These are phyloP conservation scores for Melanomma pulvis-pyrius DNA, from an alignment of 495 filamentous ascomycete genomes.

Conservation along the genomic window DNA sequence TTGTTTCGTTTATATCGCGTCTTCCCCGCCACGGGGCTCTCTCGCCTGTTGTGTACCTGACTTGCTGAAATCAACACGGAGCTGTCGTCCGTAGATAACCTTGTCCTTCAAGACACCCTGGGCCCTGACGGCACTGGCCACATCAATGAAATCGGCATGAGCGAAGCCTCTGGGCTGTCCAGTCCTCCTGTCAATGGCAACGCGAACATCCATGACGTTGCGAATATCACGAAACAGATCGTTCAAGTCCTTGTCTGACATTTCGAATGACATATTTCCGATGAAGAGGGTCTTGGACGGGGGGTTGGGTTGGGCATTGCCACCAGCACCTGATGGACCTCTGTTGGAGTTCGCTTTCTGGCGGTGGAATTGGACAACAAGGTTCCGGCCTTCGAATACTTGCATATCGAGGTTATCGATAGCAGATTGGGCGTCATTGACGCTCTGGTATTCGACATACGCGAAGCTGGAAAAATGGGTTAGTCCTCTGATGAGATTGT, in stretches of 20 bases:
- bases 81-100: slow-evolving; percentile 64
- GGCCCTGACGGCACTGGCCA: slow-evolving; percentile 62
- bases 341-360: neutral
- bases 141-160: slow-evolving; percentile 80
- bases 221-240: slow-evolving; percentile 71
- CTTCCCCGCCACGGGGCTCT: neutral
- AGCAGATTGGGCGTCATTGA: slow-evolving; percentile 62
- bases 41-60: neutral
- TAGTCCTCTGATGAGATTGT: slow-evolving; percentile 8
- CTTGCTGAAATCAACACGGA: slow-evolving; percentile 67
- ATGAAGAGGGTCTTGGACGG: slow-evolving; percentile 76
- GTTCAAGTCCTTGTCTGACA: slow-evolving; percentile 86
- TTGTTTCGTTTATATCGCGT: neutral
- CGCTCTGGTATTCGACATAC: slow-evolving; percentile 68
- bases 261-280: slow-evolving; percentile 87
- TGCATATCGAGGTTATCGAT: slow-evolving; percentile 65
- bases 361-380: slow-evolving; percentile 60
- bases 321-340: neutral
- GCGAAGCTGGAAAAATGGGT: slow-evolving; percentile 62
- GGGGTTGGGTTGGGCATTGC: slow-evolving; percentile 33
- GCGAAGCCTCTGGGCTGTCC: slow-evolving; percentile 88
- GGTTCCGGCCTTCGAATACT: slow-evolving; percentile 78
- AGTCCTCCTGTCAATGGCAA: slow-evolving; percentile 86
- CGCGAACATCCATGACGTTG: slow-evolving; percentile 78
- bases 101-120: slow-evolving; percentile 58